Percentiles rank a stretch among this genome's conserved stretches.
These are phyloP conservation scores for Pittosporum tobira DNA, from an alignment of 129 eudicot species.

Conservation along the genomic window DNA sequence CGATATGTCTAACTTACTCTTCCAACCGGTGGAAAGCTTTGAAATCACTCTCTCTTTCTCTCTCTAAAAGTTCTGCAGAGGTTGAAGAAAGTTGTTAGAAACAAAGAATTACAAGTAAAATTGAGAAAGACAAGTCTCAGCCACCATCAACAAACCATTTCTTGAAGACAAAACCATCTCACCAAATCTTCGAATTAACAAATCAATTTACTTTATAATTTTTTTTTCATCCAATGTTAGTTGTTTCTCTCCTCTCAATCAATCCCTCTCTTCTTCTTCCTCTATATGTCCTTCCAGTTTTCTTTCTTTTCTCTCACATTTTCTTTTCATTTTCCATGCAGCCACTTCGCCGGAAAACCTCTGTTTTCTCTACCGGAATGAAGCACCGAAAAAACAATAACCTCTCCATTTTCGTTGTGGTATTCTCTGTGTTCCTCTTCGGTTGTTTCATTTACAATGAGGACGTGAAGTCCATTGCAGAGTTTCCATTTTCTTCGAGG, in stretches of 20 bases:
- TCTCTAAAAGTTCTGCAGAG: slow-evolving; percentile 15
- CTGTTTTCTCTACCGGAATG: slow-evolving; percentile 44
- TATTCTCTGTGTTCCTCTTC: slow-evolving; percentile 64
- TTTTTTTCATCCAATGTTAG: neutral
- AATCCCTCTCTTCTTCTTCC: slow-evolving; percentile 10
- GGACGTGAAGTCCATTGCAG: slow-evolving; percentile 84
- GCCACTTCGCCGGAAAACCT: slow-evolving; percentile 63
- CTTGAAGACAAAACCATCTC: slow-evolving; percentile 64
- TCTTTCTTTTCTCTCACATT: slow-evolving; percentile 15
- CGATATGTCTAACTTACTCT: slow-evolving; percentile 11
- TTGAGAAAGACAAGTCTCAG: slow-evolving; percentile 50
- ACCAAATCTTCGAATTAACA: slow-evolving; percentile 51
- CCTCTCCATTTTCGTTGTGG: slow-evolving; percentile 55
- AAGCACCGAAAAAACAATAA: slow-evolving; percentile 58
- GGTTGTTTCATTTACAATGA: slow-evolving; percentile 91
- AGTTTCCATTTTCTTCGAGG: slow-evolving; percentile 62
- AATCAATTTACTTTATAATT: no score
- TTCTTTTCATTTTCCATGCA: slow-evolving; percentile 31
- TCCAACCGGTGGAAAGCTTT: slow-evolving; percentile 29
- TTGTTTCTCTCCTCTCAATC: slow-evolving; percentile 15
- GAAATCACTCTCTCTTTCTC: slow-evolving; percentile 33
- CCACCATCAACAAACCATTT: slow-evolving; percentile 40
- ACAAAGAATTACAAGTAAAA: neutral
- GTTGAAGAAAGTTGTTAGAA: slow-evolving; percentile 36
- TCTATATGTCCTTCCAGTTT: slow-evolving; percentile 15